Evolutionary conservation across 768 basidiomycete species (phyloP).

Genomic region (Psilocybe subaeruginosa): DNA sequence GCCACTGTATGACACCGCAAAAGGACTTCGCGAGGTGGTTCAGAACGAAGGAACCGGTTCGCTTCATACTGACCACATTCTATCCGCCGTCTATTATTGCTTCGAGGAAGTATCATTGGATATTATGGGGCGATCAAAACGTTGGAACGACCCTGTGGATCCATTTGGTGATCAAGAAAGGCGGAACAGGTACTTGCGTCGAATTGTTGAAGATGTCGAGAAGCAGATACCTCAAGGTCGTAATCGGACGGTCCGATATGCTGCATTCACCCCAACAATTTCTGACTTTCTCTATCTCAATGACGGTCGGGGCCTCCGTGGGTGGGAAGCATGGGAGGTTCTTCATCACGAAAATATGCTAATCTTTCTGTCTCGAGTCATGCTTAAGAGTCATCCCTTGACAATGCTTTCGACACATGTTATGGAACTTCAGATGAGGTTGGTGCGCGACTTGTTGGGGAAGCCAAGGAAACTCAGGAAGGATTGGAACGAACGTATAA

Average conservation of each 20-base stretch:
- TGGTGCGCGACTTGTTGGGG: neutral
- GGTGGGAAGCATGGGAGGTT: conserved; percentile 4
- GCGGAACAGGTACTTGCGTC: neutral
- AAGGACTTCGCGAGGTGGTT: neutral
- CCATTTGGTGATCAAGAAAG: neutral
- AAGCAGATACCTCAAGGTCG: neutral
- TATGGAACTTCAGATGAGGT: neutral
- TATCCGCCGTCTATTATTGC: neutral
- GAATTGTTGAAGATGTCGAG: neutral
- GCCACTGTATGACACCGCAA: neutral
- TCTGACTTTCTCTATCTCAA: neutral
- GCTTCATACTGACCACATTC: neutral
- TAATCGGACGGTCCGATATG: neutral
- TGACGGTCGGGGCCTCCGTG: neutral
- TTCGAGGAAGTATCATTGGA: neutral
- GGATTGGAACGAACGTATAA: neutral
- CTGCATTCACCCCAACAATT: neutral
- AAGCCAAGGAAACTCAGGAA: neutral
- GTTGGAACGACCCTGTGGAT: neutral
- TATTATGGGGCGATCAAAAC: neutral
- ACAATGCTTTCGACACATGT: neutral
- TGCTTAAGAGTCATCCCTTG: neutral
- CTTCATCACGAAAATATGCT: conserved; percentile 3
- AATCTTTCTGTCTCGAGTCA: neutral
- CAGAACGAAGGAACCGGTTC: neutral